A percentile compares a stretch with the other conserved stretches of the same genome.
phyloP scores from a whole-genome alignment of 306 rosid genomes.

The Acacia confusa region DNA sequence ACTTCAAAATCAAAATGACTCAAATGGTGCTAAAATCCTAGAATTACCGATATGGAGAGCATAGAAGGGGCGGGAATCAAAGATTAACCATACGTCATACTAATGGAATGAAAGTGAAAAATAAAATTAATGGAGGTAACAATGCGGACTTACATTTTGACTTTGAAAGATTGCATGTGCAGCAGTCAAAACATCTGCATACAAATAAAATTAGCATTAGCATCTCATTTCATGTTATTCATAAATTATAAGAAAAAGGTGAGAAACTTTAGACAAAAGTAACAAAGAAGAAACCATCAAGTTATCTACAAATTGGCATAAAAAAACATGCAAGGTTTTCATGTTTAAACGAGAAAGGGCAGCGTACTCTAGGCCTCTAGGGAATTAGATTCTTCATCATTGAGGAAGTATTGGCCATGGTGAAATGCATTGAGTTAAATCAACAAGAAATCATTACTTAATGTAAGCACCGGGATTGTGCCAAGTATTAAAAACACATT shows the following conservation, averaged over 20 bases:
- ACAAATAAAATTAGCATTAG: slow-evolving; percentile 37
- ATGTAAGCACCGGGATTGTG: neutral
- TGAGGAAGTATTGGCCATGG: slow-evolving; percentile 22
- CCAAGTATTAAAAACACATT: slow-evolving; percentile 10
- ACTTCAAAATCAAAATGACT: slow-evolving; percentile 7
- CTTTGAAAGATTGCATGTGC: slow-evolving; percentile 74
- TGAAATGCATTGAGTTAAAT: slow-evolving; percentile 12
- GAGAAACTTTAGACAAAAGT: neutral
- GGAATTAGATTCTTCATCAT: neutral
- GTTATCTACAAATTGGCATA: neutral
- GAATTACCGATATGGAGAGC: neutral
- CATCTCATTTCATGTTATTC: slow-evolving; percentile 21
- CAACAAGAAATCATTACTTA: slow-evolving; percentile 16
- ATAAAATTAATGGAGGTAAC: slow-evolving; percentile 12
- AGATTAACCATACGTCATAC: neutral
- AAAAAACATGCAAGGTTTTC: slow-evolving; percentile 6
- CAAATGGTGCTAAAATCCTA: neutral
- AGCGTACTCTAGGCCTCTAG: slow-evolving; percentile 18
- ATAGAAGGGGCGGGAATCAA: neutral
- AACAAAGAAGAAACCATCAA: neutral
- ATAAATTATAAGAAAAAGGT: slow-evolving; percentile 9
- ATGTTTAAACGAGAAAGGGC: slow-evolving; percentile 25
- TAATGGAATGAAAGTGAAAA: slow-evolving; percentile 10
- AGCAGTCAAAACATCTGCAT: slow-evolving; percentile 80
- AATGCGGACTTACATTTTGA: slow-evolving; percentile 63